These are phyloP conservation scores for Gossypium schwendimanii DNA, from an alignment of 441 rosid genomes.

Conservation along the genomic window DNA sequence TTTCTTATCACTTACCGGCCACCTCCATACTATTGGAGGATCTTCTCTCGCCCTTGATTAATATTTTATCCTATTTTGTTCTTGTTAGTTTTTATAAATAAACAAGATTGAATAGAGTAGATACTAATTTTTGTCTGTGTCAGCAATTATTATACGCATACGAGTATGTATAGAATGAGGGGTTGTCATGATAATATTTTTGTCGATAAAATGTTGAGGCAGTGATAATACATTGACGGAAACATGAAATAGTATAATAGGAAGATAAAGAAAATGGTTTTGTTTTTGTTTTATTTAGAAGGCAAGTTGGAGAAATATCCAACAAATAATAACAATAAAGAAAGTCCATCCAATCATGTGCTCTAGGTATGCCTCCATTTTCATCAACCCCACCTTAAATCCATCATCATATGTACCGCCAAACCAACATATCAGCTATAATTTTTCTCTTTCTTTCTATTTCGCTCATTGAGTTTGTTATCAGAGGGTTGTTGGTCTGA, in stretches of 20 bases:
- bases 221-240: neutral
- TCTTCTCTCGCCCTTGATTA: constrained; percentile 14
- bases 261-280: neutral
- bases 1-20: constrained; percentile 20
- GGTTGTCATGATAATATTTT: neutral
- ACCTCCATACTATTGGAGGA: constrained; percentile 36
- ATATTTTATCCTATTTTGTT: neutral
- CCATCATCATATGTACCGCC: constrained; percentile 37
- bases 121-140: neutral
- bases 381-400: constrained; percentile 35
- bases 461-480: constrained; percentile 5
- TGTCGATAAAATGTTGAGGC: neutral
- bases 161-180: neutral
- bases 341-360: constrained; percentile 63
- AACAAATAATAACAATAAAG: constrained; percentile 20
- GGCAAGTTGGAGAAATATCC: constrained; percentile 41
- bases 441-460: neutral
- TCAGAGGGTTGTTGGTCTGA: constrained; percentile 9
- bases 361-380: constrained; percentile 51
- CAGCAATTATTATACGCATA: neutral
- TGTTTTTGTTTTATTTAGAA: constrained; percentile 5
- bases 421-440: constrained; percentile 23
- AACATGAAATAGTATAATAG: constrained; percentile 5
- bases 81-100: neutral
- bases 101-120: neutral